phyloP scores from a whole-genome alignment of 75 land plant genomes.

The Pinus tabuliformis region DNA sequence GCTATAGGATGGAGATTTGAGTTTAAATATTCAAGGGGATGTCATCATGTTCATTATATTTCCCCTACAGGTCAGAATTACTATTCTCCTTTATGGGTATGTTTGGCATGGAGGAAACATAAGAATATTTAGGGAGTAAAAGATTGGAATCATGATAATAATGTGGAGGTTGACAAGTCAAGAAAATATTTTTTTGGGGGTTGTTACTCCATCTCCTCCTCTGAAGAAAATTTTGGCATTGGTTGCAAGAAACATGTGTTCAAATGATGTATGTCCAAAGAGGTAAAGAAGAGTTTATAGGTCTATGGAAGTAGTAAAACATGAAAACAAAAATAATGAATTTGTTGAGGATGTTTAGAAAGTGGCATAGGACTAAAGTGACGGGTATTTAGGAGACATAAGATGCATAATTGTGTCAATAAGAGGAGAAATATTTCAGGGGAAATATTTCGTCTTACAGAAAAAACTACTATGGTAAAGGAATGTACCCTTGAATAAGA shows the following conservation, averaged over 20 bases:
- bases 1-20: conserved; percentile 53
- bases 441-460: background rate
- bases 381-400: background rate
- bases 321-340: background rate
- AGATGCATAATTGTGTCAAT: background rate
- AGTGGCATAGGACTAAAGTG: background rate
- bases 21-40: background rate
- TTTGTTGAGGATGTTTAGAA: background rate
- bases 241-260: background rate
- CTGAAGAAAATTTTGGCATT: background rate
- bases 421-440: background rate
- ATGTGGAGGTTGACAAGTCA: background rate
- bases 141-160: background rate
- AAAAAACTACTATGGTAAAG: background rate
- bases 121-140: background rate
- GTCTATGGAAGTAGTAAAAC: background rate
- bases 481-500: background rate
- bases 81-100: conserved; percentile 37
- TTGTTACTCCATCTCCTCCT: background rate
- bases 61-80: conserved; percentile 38
- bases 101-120: conserved; percentile 13
- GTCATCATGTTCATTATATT: conserved; percentile 15
- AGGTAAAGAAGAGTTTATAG: background rate
- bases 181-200: background rate
- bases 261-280: background rate